Base-by-base conservation (phyloP, 164 flowering plant genomes). In the Vitis rupestris region DNA sequence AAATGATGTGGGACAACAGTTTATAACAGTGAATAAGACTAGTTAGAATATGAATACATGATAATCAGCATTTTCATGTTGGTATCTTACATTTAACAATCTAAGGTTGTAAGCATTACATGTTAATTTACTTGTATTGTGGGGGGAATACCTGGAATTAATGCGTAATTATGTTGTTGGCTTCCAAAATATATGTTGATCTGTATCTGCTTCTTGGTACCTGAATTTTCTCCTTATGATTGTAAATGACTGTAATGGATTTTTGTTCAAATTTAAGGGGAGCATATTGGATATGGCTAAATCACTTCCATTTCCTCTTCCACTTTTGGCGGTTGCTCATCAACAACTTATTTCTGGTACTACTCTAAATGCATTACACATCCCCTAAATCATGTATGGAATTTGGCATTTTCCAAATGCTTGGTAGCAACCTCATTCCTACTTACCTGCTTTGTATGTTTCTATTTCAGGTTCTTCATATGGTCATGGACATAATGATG, bases 341-440 rank as follows among this genome's bases (percentile, higher is more conserved):
- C 97, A 93, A 75, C 97, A 96, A 76, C 87, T 96, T 67, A 80
- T 90, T 59, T 79, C 77, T 76, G 99, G 98, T 93, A 87, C 54
- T 9, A 30, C 61, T 30, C 23, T 23, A 44, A 12, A 62, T 29
- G 13, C 53, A 57, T 3, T 16, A 55, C 44, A 63, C 27, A 23
- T 23, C 11, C 47, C 50, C 17, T 50, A 12, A 16, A 2, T 13
- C 50, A 11, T 27, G 11, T 48, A 8, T 37, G 14, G 13, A 3
- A 37, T 37, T 37, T 37, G 44, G 44, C 1, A 56, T 57, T 23
- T 27, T 44, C 53, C 53, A 63, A 31, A 16, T 44, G 48, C 23
- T 48, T 55, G 3, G 12, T 48, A 61, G 12, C 57, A 62, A 16
- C 44, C 44, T 75, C 53, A 5, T 70, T 54, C 16, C 64, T 66